Evolutionary conservation across 108 stramenopile species (phyloP), one percentile per base, ranked within the genome.

Genomic region (Nitzschia inconspicua): DNA sequence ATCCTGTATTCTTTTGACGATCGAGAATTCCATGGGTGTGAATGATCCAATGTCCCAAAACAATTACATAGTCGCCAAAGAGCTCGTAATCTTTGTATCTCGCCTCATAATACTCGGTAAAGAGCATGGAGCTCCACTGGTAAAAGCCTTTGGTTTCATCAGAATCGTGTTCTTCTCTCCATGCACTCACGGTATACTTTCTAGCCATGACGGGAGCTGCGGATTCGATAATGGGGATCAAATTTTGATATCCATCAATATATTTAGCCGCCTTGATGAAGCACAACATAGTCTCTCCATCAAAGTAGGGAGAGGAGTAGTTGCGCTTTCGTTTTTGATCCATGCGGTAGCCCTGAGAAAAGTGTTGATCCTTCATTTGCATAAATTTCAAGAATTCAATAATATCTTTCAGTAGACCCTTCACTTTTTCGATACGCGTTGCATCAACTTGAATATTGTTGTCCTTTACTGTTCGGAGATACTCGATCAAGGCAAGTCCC

Each of bases 251-350:
- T 7, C 42, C 53, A 8, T 28, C 42, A 4, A 65, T 42, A 19
- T 65, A 54, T 16, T 54, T 42, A 16, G 64, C 64, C 24, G 64
- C 64, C 53, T 65, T 65, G 64, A 65, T 53, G 13, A 65, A 44
- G 36, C 64, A 65, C 10, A 65, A 31, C 53, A 65, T 44, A 3
- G 64, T 55, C 22, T 65, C 64, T n/a, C 64, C 64, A 52, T 65
- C 64, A 37, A 35, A 55, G 24, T 65, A 65, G 14, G 64, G 53
- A 0, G 53, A 55, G 1, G 40, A 54, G 3, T 44, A 3, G 2
- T 29, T 27, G 22, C 42, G 44, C 16, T 16, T 44, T 55, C 44
- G 20, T 3, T 7, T 28, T 18, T 43, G 0, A 0, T 44, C 27
- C 24, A 44, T 18, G n/a, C 32, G 5, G 40, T 65, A 65, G 16